These are phyloP conservation scores for Oryza coarctata DNA, from an alignment of 176 grass and related monocot species.

Conservation along the genomic window DNA sequence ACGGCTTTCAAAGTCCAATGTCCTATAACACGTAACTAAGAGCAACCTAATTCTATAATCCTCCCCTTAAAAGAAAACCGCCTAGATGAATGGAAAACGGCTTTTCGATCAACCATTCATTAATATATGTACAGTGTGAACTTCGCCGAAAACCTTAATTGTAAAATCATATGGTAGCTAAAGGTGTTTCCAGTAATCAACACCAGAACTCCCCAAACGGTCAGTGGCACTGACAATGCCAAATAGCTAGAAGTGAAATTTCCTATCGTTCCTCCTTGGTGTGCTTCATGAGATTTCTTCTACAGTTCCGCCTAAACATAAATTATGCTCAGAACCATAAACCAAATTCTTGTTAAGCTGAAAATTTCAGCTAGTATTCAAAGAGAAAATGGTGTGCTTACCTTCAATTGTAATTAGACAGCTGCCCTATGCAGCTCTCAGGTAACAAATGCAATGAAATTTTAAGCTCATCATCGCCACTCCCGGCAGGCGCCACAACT, in stretches of 20 bases:
- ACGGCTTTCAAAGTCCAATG: slow-evolving; percentile 34
- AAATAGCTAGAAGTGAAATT: slow-evolving; percentile 1
- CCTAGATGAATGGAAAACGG: slow-evolving; percentile 34
- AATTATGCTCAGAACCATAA: slow-evolving; percentile 21
- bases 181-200: slow-evolving; percentile 32
- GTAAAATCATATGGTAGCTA: slow-evolving; percentile 26
- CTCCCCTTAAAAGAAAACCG: slow-evolving; percentile 7
- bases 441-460: slow-evolving; percentile 6
- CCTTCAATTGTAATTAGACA: slow-evolving; percentile 22
- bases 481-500: slow-evolving; percentile 72
- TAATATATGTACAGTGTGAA: slow-evolving; percentile 46
- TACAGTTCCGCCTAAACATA: slow-evolving; percentile 21
- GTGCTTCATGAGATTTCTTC: slow-evolving; percentile 3
- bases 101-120: slow-evolving; percentile 25
- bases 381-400: slow-evolving; percentile 13
- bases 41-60: slow-evolving; percentile 39
- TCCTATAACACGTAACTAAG: slow-evolving; percentile 35
- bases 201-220: slow-evolving; percentile 2
- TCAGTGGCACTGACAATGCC: neutral
- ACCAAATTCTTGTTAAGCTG: neutral
- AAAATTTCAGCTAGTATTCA: neutral
- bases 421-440: neutral
- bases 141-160: slow-evolving; percentile 3
- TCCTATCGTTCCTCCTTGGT: neutral
- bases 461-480: slow-evolving; percentile 40